A percentile compares a stretch with the other conserved stretches of the same genome.
Conservation (phyloP, 305 asterid genomes). For the Andrographis paniculata region DNA sequence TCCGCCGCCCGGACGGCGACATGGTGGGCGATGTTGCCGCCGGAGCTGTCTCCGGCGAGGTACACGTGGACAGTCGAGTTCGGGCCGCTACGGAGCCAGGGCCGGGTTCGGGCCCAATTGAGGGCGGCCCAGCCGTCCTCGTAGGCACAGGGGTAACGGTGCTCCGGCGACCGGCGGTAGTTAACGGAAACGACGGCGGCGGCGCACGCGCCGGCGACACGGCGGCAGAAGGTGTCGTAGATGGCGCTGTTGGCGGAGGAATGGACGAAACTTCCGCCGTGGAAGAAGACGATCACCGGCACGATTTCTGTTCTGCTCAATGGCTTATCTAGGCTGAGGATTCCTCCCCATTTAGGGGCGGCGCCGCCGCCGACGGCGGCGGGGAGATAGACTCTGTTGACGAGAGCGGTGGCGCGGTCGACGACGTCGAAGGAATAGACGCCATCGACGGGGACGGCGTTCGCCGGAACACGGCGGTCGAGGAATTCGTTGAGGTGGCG, state of each 20-base stretch:
- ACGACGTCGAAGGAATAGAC: conserved; percentile 74
- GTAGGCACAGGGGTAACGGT: conserved; percentile 64
- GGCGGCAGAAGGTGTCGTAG: conserved; percentile 77
- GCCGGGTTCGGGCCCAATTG: conserved; percentile 59
- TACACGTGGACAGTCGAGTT: conserved; percentile 42
- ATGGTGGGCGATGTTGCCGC: conserved; percentile 81
- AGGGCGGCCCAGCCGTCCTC: conserved; percentile 89
- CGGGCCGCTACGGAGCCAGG: conserved; percentile 66
- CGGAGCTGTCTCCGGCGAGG: conserved; percentile 78
- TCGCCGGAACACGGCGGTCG: conserved; percentile 71
- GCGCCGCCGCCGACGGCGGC: conserved; percentile 29
- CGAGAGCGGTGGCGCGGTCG: conserved; percentile 60
- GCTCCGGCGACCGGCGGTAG: conserved; percentile 75
- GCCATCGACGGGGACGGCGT: conserved; percentile 64
- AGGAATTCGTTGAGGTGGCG: conserved; percentile 74
- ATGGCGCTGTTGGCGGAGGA: conserved; percentile 88
- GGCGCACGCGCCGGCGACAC: conserved; percentile 52
- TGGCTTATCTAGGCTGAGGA: conserved; percentile 50
- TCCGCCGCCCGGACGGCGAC: conserved; percentile 67
- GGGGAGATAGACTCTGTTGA: conserved; percentile 55
- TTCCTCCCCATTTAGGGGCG: conserved; percentile 41
- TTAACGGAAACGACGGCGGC: conserved; percentile 77
- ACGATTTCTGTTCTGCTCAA: conserved; percentile 43
- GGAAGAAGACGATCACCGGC: conserved; percentile 75
- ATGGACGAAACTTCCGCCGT: conserved; percentile 87